These are phyloP conservation scores for Flueggea neowawraea DNA, from an alignment of 441 rosid species.

Conservation along the genomic window DNA sequence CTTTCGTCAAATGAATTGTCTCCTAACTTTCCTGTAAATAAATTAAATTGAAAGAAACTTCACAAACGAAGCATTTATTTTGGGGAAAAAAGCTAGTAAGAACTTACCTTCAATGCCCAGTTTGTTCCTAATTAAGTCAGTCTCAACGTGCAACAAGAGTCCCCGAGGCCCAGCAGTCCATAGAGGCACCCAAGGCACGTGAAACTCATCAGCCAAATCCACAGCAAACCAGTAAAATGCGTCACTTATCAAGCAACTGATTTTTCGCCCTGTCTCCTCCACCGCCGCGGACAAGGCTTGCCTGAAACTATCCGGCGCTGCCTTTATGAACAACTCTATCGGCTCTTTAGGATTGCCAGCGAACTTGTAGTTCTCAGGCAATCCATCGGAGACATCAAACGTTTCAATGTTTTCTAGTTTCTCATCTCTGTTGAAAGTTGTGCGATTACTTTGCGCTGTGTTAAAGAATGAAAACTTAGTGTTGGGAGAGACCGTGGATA, in stretches of 20 bases:
- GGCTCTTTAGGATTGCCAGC: conserved; percentile 23
- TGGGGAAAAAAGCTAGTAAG: no score
- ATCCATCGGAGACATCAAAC: conserved; percentile 26
- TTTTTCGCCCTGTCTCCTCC: conserved; percentile 19
- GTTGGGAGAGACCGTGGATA: conserved; percentile 23
- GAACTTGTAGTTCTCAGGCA: conserved; percentile 25
- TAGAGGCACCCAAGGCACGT: conserved; percentile 46
- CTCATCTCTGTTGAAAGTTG: background rate
- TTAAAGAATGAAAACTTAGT: conserved; percentile 38
- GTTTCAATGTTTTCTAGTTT: conserved; percentile 13
- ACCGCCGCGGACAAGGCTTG: conserved; percentile 20
- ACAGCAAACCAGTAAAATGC: conserved; percentile 43
- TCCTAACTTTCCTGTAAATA: no score
- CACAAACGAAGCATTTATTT: no score
- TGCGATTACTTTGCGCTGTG: conserved; percentile 31
- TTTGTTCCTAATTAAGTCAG: conserved; percentile 24
- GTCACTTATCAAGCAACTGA: conserved; percentile 39
- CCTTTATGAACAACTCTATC: conserved; percentile 31
- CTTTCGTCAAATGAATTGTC: no score
- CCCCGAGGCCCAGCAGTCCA: conserved; percentile 47
- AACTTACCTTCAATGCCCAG: conserved; percentile 23
- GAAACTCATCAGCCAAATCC: conserved; percentile 32
- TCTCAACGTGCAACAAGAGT: conserved; percentile 28
- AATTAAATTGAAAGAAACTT: background rate
- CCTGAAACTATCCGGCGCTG: conserved; percentile 27